A percentile compares a stretch with the other conserved stretches of the same genome.
These are phyloP conservation scores for Phoma sp. DNA, from an alignment of 2,329 filamentous ascomycete species.

Conservation along the genomic window DNA sequence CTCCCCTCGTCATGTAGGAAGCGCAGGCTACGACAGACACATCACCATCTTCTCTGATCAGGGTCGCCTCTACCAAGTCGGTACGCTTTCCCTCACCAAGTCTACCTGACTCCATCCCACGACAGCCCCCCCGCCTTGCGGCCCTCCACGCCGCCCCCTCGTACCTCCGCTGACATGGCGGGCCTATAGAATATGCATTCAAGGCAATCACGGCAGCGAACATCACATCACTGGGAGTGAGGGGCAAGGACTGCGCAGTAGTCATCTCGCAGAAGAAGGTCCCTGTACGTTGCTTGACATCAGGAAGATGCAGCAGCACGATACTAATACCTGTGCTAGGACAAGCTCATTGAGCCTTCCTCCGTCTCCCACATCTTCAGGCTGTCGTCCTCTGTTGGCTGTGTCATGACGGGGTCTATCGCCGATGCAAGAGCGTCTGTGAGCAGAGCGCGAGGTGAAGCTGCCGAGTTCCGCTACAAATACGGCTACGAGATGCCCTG, in stretches of 20 bases:
- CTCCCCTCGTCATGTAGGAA: constrained; percentile 38
- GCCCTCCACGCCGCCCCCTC: constrained; percentile 3
- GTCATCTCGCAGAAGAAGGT: constrained; percentile 99
- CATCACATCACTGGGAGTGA: constrained; percentile 95
- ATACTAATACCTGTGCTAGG: constrained; percentile 60
- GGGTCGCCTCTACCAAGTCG: constrained; percentile 98
- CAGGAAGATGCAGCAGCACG: not conserved
- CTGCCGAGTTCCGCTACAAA: constrained; percentile 98
- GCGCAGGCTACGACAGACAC: constrained; percentile 88
- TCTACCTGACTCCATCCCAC: not conserved
- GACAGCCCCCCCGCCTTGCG: constrained; percentile 1
- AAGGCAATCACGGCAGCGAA: constrained; percentile 99
- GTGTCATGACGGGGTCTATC: constrained; percentile 98
- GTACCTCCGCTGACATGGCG: constrained; percentile 24
- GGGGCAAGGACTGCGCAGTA: constrained; percentile 96
- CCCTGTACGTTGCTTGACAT: constrained; percentile 69
- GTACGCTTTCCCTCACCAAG: constrained; percentile 63
- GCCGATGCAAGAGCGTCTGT: constrained; percentile 94
- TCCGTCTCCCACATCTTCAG: constrained; percentile 98
- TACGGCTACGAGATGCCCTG: constrained; percentile 99
- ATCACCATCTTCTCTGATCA: constrained; percentile 99
- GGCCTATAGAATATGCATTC: constrained; percentile 91
- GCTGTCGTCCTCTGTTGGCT: constrained; percentile 93
- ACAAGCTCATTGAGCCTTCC: constrained; percentile 97
- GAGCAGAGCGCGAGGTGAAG: constrained; percentile 90